These are phyloP conservation scores for Herpotrichia juniperi DNA, from an alignment of 2,329 filamentous ascomycete species.

Conservation along the genomic window DNA sequence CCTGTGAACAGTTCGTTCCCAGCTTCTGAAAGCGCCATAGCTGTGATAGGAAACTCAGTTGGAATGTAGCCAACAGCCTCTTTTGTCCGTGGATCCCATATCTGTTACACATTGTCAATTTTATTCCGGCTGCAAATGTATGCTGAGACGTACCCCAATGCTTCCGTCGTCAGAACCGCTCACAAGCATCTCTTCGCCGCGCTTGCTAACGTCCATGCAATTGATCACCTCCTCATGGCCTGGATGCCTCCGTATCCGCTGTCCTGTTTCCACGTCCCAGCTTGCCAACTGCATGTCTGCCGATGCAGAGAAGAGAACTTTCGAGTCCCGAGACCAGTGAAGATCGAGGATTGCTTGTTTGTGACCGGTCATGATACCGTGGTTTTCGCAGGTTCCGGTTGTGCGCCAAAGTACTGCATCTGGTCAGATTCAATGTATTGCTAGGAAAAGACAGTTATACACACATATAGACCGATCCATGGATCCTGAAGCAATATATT, in stretches of 20 bases:
- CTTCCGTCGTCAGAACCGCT: constrained; percentile 93
- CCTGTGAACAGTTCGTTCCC: constrained; percentile 95
- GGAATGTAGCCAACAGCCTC: constrained; percentile 85
- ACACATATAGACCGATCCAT: constrained; percentile 91
- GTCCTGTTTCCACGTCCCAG: constrained; percentile 93
- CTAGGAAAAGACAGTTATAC: constrained; percentile 40
- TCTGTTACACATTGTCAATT: constrained; percentile 40
- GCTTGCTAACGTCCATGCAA: constrained; percentile 82
- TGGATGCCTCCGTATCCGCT: constrained; percentile 86
- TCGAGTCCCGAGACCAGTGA: constrained; percentile 95
- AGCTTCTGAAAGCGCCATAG: constrained; percentile 87
- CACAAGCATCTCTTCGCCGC: constrained; percentile 88
- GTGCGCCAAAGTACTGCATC: constrained; percentile 86
- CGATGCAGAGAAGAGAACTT: constrained; percentile 87
- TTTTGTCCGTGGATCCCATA: constrained; percentile 95
- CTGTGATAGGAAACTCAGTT: constrained; percentile 90
- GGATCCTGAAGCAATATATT: constrained; percentile 89
- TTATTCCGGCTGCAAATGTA: background rate
- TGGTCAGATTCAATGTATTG: constrained; percentile 27
- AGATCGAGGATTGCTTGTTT: constrained; percentile 89
- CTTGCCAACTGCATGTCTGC: constrained; percentile 92
- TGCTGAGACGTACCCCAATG: constrained; percentile 65
- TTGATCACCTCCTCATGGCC: constrained; percentile 98
- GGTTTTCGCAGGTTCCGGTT: constrained; percentile 92
- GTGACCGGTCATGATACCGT: constrained; percentile 85